Percentiles rank a stretch among this genome's conserved stretches.
phyloP scores from a whole-genome alignment of 2,329 filamentous ascomycete species.

The Alternaria sp. region DNA sequence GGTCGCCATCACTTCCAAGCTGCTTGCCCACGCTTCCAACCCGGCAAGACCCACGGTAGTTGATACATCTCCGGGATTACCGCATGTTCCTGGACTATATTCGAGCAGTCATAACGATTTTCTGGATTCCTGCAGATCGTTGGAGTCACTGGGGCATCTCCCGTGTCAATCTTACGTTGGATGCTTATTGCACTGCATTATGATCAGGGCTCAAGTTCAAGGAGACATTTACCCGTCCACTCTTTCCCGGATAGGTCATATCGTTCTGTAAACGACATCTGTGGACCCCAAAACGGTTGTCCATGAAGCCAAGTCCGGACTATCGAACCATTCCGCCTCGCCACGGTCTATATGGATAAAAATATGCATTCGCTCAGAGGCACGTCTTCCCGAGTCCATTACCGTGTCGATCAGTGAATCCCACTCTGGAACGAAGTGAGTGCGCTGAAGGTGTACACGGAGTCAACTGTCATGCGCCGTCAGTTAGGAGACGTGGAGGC shows the following conservation, averaged over 20 bases:
- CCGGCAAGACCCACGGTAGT: neutral
- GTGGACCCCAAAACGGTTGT: neutral
- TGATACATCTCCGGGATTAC: slow-evolving; percentile 1
- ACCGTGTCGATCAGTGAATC: neutral
- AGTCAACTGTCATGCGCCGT: neutral
- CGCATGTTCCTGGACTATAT: slow-evolving; percentile 2
- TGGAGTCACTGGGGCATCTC: slow-evolving; percentile 4
- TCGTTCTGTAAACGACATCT: neutral
- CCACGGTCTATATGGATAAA: neutral
- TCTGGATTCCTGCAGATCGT: neutral
- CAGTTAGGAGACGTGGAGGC: neutral
- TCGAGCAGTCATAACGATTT: neutral
- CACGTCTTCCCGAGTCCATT: neutral
- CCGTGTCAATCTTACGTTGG: neutral
- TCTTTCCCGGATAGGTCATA: neutral
- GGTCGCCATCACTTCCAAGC: slow-evolving; percentile 5
- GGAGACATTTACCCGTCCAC: neutral
- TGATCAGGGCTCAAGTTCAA: slow-evolving; percentile 6
- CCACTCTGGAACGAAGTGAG: neutral
- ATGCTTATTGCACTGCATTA: slow-evolving; percentile 4
- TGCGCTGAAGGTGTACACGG: neutral
- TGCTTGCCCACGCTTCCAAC: slow-evolving; percentile 15
- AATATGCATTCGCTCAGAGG: neutral
- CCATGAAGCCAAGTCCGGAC: neutral
- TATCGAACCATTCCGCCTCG: neutral